phyloP scores from a whole-genome alignment of 192 early-diverging fungal species.

The Bifiguratus adelaidae region DNA sequence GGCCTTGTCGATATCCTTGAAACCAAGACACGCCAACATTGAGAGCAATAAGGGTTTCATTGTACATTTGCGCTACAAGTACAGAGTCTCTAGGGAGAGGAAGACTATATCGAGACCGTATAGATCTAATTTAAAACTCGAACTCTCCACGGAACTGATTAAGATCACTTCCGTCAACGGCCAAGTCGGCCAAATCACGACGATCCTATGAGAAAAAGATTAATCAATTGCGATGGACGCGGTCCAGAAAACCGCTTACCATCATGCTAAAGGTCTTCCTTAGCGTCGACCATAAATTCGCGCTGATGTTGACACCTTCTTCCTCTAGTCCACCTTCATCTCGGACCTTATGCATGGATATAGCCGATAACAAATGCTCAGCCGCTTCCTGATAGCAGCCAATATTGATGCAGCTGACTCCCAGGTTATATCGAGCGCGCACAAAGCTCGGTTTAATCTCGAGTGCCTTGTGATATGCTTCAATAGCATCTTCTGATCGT shows the following conservation, averaged over 20 bases:
- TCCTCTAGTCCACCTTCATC: conserved; percentile 1
- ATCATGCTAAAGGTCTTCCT: conserved; percentile 48
- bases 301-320: conserved; percentile 45
- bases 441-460: conserved; percentile 92
- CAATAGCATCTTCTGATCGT: conserved; percentile 68
- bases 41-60: no score
- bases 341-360: conserved; percentile 61
- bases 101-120: no score
- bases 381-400: conserved; percentile 85
- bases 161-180: conserved; percentile 31
- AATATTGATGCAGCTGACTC: conserved; percentile 90
- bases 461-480: conserved; percentile 90
- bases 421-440: conserved; percentile 95
- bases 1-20: no score
- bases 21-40: no score
- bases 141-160: conserved; percentile 48
- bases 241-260: conserved; percentile 10
- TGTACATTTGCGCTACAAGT: no score
- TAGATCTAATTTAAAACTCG: conserved; percentile 58
- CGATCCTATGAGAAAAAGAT: conserved; percentile 31
- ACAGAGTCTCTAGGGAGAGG: no score
- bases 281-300: conserved; percentile 54
- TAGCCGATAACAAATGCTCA: conserved; percentile 82
- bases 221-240: background rate
- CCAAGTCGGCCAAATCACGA: conserved; percentile 43